Evolutionary conservation across 164 flowering plant species (phyloP).

Genomic region (Stephania japonica): DNA sequence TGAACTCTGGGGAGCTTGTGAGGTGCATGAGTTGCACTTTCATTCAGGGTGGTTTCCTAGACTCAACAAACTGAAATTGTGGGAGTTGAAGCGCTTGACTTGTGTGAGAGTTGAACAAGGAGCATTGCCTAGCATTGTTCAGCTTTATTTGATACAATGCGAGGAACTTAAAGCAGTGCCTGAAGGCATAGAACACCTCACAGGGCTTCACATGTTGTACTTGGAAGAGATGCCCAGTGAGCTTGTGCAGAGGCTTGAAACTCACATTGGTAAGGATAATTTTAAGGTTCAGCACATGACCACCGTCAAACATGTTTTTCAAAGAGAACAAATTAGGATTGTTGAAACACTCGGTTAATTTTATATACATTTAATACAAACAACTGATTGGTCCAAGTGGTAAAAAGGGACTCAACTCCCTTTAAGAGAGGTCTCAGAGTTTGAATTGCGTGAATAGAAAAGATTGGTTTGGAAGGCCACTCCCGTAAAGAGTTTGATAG

Average conservation of each 20-base stretch:
- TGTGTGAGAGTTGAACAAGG: slow-evolving; percentile 23
- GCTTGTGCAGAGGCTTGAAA: slow-evolving; percentile 14
- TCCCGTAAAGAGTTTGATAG: no score
- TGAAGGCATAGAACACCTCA: slow-evolving; percentile 30
- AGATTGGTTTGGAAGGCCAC: no score
- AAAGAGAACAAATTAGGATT: slow-evolving; percentile 11
- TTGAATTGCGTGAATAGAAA: no score
- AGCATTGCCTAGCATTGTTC: slow-evolving; percentile 26
- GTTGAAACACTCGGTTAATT: slow-evolving; percentile 13
- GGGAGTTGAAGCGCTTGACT: slow-evolving; percentile 16
- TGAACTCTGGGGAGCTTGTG: slow-evolving; percentile 23
- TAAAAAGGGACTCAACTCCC: no score
- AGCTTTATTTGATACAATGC: slow-evolving; percentile 20
- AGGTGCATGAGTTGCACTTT: slow-evolving; percentile 22
- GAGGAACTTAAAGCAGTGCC: slow-evolving; percentile 24
- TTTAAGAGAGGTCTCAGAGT: no score
- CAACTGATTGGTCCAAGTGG: no score
- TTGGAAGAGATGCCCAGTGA: slow-evolving; percentile 32
- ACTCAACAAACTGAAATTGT: slow-evolving; percentile 24
- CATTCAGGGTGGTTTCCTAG: slow-evolving; percentile 23
- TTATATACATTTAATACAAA: no score
- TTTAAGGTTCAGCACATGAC: slow-evolving; percentile 15
- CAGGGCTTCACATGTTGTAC: slow-evolving; percentile 22
- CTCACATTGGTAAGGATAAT: slow-evolving; percentile 8
- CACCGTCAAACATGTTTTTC: slow-evolving; percentile 16